Evolutionary conservation across 306 rosid genomes (phyloP).

Genomic region (Rubus parviflorus): DNA sequence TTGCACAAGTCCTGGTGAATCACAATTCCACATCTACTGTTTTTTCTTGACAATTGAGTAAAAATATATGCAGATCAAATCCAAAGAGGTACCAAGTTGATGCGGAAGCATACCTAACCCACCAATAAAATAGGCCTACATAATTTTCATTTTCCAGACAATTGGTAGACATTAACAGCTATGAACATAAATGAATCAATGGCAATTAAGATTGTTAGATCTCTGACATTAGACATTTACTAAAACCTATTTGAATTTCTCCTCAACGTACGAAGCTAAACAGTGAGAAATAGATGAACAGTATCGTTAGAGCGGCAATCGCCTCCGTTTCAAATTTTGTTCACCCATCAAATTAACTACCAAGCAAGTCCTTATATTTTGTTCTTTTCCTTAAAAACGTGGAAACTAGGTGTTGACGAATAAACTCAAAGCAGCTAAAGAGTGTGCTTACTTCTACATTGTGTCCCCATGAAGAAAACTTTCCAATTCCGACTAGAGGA

Average conservation of each 20-base stretch:
- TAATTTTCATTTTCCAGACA: not conserved
- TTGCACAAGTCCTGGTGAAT: not conserved
- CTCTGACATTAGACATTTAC: not conserved
- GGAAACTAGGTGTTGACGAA: too few species aligned
- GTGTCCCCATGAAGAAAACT: not conserved
- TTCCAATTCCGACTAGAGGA: not conserved
- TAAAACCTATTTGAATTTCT: not conserved
- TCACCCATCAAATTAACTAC: not conserved
- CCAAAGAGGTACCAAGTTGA: not conserved
- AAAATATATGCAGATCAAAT: not conserved
- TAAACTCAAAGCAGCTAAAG: too few species aligned
- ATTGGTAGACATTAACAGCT: not conserved
- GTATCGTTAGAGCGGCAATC: too few species aligned
- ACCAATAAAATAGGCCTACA: not conserved
- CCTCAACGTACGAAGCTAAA: too few species aligned
- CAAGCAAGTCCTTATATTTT: too few species aligned
- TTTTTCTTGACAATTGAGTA: not conserved
- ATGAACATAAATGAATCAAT: not conserved
- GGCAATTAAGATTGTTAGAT: not conserved
- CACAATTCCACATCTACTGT: not conserved
- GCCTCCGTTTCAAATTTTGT: not conserved
- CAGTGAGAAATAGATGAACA: too few species aligned
- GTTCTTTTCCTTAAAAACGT: too few species aligned
- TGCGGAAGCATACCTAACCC: not conserved
- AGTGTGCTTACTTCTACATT: too few species aligned